Evolutionary conservation across 2,329 filamentous ascomycete genomes (phyloP), one percentile per base, ranked within the genome.

Genomic region (Epichloe hybrida): DNA sequence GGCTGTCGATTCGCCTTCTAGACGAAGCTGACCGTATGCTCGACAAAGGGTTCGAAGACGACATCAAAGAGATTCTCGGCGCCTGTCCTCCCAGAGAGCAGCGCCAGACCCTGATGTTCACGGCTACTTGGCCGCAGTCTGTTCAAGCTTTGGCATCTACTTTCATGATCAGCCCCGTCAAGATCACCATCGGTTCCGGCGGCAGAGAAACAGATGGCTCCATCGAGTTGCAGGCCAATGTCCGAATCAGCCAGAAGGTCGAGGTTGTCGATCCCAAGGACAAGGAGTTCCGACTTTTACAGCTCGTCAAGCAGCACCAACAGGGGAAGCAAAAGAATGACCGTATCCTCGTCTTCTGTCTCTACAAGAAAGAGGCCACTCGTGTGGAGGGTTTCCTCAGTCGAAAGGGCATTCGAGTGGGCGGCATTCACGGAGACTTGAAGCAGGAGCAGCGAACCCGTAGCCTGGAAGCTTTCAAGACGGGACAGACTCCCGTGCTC

Each of bases 11-110:
- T 95, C 62, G 81, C 91, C 40, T 97, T 1, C 80, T 98, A 6
- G 93, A 98, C 63, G 93, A 98, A 72, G 93, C 93, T 12, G 93
- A 98, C 66, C 85, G 93, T 56, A 97, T 98, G 93, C 78, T 98
- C 43, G 93, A 98, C 70, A 97, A 93, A 71, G 93, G 93, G 3
- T 98, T 98, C 67, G 93, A 97, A 69, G 88, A 96, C 56, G 89
- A 95, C 59, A 95, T 98, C 66, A 86, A 88, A 65, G 80, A 83
- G 61, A 97, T 97, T 62, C 81, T 97, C 50, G 80, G 80, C 46
- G 68, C 65, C 46, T 81, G 88, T 62, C 81, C 80, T 2, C 71
- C 78, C 7, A 73, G 76, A 7, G 80, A 80, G 54, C 72, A 81
- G 62, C 81, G 91, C 47, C 93, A 97, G 71, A 98, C 93, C 0